These are phyloP conservation scores for Apiospora aurea DNA, from an alignment of 2,329 filamentous ascomycete species.

Conservation along the genomic window DNA sequence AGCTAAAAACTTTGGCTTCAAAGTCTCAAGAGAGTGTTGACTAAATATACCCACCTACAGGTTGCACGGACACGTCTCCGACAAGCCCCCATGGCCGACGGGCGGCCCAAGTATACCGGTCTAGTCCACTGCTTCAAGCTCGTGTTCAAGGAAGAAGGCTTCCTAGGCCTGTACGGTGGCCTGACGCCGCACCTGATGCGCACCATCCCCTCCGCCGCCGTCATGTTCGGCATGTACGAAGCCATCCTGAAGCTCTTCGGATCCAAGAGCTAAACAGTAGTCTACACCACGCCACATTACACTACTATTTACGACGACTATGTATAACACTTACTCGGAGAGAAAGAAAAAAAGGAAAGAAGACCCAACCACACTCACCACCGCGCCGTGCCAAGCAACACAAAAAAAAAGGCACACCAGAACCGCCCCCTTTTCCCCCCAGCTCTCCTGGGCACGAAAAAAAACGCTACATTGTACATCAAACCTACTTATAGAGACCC, in stretches of 20 bases:
- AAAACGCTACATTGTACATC: neutral
- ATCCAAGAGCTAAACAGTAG: conserved; percentile 37
- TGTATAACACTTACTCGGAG: conserved; percentile 4
- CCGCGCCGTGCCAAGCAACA: conserved; percentile 16
- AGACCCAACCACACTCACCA: conserved; percentile 2
- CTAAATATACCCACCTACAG: conserved; percentile 44
- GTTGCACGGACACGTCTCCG: conserved; percentile 84
- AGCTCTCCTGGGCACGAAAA: neutral
- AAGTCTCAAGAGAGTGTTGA: conserved; percentile 6
- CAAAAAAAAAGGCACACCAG: neutral
- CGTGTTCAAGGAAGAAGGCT: conserved; percentile 87
- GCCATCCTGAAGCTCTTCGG: conserved; percentile 54
- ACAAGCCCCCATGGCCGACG: conserved; percentile 78
- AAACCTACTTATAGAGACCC: neutral
- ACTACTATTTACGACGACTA: neutral
- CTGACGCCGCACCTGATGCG: conserved; percentile 90
- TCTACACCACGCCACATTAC: neutral
- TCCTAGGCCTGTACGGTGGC: conserved; percentile 86
- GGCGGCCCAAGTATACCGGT: conserved; percentile 84
- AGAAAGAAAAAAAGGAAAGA: neutral
- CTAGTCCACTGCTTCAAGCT: conserved; percentile 87
- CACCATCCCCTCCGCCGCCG: conserved; percentile 89
- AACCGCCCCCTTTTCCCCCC: neutral
- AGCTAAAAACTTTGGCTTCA: no score
- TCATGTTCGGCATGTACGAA: conserved; percentile 94